Base-by-base conservation (phyloP, 2,329 filamentous ascomycete species). In the Penicillium oxalicum region DNA sequence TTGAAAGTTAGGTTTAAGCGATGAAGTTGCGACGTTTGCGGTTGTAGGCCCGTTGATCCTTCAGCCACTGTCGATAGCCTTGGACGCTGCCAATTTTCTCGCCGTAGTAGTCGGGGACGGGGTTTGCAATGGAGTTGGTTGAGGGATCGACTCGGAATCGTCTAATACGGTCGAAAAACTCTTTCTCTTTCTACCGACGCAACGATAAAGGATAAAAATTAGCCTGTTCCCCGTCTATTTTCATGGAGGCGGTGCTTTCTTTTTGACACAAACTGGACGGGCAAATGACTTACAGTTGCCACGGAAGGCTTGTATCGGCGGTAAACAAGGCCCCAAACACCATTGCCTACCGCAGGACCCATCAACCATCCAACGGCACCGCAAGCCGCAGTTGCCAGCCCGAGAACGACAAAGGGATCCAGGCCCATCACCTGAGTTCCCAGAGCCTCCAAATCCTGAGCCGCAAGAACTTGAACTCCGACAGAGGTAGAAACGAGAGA, bases 11-110 rank as follows among this genome's bases (percentile, higher is more conserved):
- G 32, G 40, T 47, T 56, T 59, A 70, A n/a, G 58, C 44, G 49
- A 72, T 68, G 52, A 70, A 70, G 52, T 60, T 70, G 39, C 68
- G 65, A 68, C 82, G 84, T 81, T 94, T 95, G 77, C 90, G 90
- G 75, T 95, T 95, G 74, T 95, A 98, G 8, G 91, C 91, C 54
- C 91, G 80, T 77, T 97, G 93, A 66, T 98, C 93, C 77, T 95
- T 97, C 63, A 98, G 74, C 93, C 93, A 98, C 69, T 89, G 85
- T 62, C 93, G 78, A 70, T 97, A 98, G 40, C 88, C 91, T 46
- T 84, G 79, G 24, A 97, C 89, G 62, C 90, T 95, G 44, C 87
- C 88, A 61, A 98, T 95, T 79, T 96, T 97, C 75, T 98, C 93
- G 61, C 93, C 93, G 64, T 98, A 98, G 73, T 95, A 98, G 68